phyloP scores from a whole-genome alignment of 306 rosid species.

The Cucumis hystrix region DNA sequence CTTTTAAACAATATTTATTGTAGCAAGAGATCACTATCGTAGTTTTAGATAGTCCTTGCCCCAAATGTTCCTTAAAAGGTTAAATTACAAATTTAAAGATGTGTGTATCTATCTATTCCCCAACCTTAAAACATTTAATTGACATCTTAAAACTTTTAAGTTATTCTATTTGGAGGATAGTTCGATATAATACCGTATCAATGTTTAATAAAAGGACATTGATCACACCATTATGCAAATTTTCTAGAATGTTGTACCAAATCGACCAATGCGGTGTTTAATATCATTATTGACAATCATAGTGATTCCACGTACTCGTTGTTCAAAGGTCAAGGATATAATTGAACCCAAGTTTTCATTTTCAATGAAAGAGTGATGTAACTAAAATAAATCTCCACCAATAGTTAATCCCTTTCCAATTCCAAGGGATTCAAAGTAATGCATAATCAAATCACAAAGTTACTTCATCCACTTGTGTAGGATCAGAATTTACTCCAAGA shows the following conservation, averaged over 20 bases:
- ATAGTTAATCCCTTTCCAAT: neutral
- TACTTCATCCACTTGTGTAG: constrained; percentile 71
- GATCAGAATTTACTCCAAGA: constrained; percentile 96
- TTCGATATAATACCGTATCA: neutral
- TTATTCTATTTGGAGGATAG: neutral
- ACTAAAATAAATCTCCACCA: neutral
- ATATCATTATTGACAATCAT: neutral
- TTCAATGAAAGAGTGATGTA: neutral
- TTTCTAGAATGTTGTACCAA: neutral
- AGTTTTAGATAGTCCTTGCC: too few species aligned
- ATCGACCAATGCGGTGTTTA: neutral
- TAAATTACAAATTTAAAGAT: neutral
- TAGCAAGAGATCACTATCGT: too few species aligned
- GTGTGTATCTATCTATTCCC: neutral
- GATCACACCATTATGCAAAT: neutral
- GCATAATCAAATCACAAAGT: neutral
- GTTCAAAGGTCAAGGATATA: neutral
- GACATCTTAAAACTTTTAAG: neutral
- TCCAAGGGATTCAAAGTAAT: neutral
- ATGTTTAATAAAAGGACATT: neutral
- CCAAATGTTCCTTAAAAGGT: neutral
- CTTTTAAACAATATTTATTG: too few species aligned
- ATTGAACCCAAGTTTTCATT: neutral
- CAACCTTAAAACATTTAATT: neutral
- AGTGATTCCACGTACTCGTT: neutral